Evolutionary conservation across 1,139 yeast species (phyloP), one percentile per base, ranked within the genome.

Genomic region (Meyerozyma athensensis): DNA sequence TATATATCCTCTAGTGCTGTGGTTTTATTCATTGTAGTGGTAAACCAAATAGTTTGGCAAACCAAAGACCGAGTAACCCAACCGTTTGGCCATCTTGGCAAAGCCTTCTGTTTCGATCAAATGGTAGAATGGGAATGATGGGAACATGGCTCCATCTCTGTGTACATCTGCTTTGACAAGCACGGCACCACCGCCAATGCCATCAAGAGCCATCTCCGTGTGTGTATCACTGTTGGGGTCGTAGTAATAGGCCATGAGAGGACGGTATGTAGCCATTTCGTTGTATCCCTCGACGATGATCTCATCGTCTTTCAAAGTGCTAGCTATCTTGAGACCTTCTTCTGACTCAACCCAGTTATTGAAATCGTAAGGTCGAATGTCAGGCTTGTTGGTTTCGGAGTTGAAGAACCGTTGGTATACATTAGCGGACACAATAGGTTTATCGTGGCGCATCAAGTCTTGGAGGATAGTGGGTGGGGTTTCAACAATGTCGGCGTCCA

Each of bases 111-210:
- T 89, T 65, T 92, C 98, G 48, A 92, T 89, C 63, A 92, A 73
- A 58, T 92, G 96, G 61, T 92, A 90, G 69, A 92, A 92, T 43
- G 98, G 94, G 77, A 92, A 92, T 30, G 95, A 86, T 14, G 98
- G 98, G 77, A 92, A 92, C 97, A 90, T 90, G 40, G 97, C 97
- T 37, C 98, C 98, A 59, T 92, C 98, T 58, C 98, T 77, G 63
- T 92, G 98, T 40, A 92, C 98, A 49, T 89, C 97, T 7, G 97
- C 96, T 59, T 90, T 87, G 24, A 92, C 98, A 63, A 92, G 61
- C 26, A 95, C 81, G 32, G 97, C 95, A 21, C 97, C 96, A 43
- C 92, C 97, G 39, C 98, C 98, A 42, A 92, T 97, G 58, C 98
- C 98, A 59, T 92, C 98, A 43, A 92, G 71, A 26, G 79, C 77